Evolutionary conservation across 495 filamentous ascomycete genomes (phyloP), one percentile per base, ranked within the genome.

Genomic region (Bathelium albidoporum): DNA sequence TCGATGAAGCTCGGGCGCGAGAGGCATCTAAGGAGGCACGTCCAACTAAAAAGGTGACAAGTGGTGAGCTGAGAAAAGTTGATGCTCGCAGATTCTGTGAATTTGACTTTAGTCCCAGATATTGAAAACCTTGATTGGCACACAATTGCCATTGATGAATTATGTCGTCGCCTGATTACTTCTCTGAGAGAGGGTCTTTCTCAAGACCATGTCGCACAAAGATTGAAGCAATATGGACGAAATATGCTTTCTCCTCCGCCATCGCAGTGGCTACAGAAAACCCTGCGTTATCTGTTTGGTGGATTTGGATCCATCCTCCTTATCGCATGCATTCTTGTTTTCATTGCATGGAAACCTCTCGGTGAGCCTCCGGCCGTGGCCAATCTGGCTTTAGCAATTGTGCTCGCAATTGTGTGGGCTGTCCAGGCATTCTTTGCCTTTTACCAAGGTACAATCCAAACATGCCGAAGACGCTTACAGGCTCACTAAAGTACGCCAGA

Each of bases 231-330:
- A 26, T 43, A 70, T 63, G 73, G 71, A 67, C 60, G 20, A 31
- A 76, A 76, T 62, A 66, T 67, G n/a, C 64, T 73, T 2, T 55
- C 49, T 26, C 49, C 49, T 55, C 49, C 49, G 4, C 72, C 74
- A 20, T 53, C 58, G 20, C 70, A 74, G 44, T 69, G 73, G 34
- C 9, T 68, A 14, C 68, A 65, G 58, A 74, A 73, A 59, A 61
- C 74, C 20, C 55, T 75, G 18, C 28, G 55, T 20, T 76, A 76
- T 55, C 20, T 76, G 62, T 76, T 76, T 65, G 72, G 72, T 31
- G 74, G 74, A 41, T 76, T 76, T 64, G 73, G 74, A 59, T 73
- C 74, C 3, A 69, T 76, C 28, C 69, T 76, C 24, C 73, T 71
- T 68, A 59, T 74, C 44, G 74, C 69, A 32, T 71, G 72, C 28